Base-by-base conservation (phyloP, 192 early-diverging fungal genomes). In the Jimgerdemannia lactiflua region DNA sequence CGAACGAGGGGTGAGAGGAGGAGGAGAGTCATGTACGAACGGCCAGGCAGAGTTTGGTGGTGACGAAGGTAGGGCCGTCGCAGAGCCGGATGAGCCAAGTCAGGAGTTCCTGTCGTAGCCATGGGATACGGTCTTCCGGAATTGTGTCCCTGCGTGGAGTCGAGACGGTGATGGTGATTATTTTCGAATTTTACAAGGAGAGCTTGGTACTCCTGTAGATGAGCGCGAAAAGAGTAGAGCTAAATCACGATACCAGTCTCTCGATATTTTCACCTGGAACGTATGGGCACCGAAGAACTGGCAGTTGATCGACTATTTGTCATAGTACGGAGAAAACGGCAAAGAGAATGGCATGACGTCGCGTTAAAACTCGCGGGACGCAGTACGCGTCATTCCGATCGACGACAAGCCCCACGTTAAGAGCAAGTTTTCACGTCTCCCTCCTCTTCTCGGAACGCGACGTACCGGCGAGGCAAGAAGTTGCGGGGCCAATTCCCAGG, bases 221-320 rank as follows among this genome's bases (percentile, higher is more conserved):
- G 39, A 3, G 59, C 71, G 17, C 3, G 19, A 42, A 59, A 59
- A 59, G 14, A 6, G 49, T 6, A 14, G 14, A 9, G 67, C 6
- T 9, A 19, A 72, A 11, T 29, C 29, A 29, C 29, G 40, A 70
- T 78, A 89, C 88, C 88, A 89, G 44, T 89, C 88, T 70, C 88
- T 77, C 43, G 85, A 70, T 3, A 89, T 85, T 69, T 89, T 89
- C 19, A 87, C 84, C 70, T 86, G 86, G 70, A 87, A 86, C 0
- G 86, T 89, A 49, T 89, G 88, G 0, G 88, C 88, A 4, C 88
- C 88, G 78, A 89, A 86, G 67, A 89, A 89, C n/a, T 85, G 82
- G 70, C 80, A 82, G 70, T 86, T 86, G 42, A 79, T 73, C 20
- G 78, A 74, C 82, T 86, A 69, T 7, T 63, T 42, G 18, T 11